Percentiles rank a stretch among this genome's conserved stretches.
phyloP scores from a whole-genome alignment of 2,329 filamentous ascomycete species.

The Fusarium cicatricum region DNA sequence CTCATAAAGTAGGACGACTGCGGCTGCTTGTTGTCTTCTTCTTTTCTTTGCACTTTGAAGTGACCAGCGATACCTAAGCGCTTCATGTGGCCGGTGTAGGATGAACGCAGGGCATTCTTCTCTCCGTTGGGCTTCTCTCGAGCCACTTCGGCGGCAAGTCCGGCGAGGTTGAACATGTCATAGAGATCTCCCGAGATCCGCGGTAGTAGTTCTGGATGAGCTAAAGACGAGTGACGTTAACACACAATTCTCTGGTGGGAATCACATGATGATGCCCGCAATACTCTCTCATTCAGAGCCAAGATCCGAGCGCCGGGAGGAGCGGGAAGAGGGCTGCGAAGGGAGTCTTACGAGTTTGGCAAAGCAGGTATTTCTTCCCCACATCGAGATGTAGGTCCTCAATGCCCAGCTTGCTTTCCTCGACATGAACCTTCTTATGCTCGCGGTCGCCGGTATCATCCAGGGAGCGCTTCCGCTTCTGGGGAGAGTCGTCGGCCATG shows the following conservation, averaged over 20 bases:
- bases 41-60: conserved; percentile 66
- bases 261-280: conserved; percentile 38
- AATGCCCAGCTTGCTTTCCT: conserved; percentile 68
- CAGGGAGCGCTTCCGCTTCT: conserved; percentile 69
- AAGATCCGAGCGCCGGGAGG: conserved; percentile 37
- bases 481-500: conserved; percentile 61
- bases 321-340: conserved; percentile 48
- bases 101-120: conserved; percentile 73
- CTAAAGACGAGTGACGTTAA: conserved; percentile 58
- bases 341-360: conserved; percentile 72
- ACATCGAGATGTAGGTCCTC: conserved; percentile 72
- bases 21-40: conserved; percentile 50
- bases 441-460: conserved; percentile 65
- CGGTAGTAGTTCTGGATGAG: conserved; percentile 58
- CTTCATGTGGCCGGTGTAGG: conserved; percentile 75
- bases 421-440: conserved; percentile 69
- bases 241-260: conserved; percentile 45
- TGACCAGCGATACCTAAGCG: conserved; percentile 67
- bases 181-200: conserved; percentile 65
- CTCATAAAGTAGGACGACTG: conserved; percentile 58
- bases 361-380: conserved; percentile 72
- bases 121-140: conserved; percentile 70
- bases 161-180: conserved; percentile 63
- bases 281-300: conserved; percentile 28
- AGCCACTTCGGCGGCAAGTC: conserved; percentile 68